Evolutionary conservation across 2,329 filamentous ascomycete genomes (phyloP).

Genomic region (Gliomastix tumulicola): DNA sequence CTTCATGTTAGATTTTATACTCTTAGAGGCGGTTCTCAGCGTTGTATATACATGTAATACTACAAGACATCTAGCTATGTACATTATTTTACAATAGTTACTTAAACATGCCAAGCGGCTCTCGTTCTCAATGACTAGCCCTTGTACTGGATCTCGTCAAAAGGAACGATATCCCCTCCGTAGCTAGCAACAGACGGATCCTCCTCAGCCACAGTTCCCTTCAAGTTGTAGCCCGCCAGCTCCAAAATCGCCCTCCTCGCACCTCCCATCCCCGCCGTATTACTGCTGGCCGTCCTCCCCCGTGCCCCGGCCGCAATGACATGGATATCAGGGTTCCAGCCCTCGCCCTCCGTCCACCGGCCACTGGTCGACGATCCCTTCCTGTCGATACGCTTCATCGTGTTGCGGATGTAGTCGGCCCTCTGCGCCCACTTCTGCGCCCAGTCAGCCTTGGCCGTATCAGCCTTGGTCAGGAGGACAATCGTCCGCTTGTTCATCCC

Average conservation of each 20-base stretch:
- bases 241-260: conserved; percentile 30
- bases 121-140: no score
- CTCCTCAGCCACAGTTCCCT: conserved; percentile 21
- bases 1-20: no score
- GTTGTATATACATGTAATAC: no score
- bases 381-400: conserved; percentile 20
- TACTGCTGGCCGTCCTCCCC: conserved; percentile 3
- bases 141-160: conserved; percentile 30
- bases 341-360: conserved; percentile 17
- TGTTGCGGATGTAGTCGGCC: conserved; percentile 15
- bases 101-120: no score
- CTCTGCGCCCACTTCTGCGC: conserved; percentile 14
- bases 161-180: conserved; percentile 25
- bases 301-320: conserved; percentile 29
- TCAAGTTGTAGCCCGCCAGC: conserved; percentile 25
- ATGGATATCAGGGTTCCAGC: conserved; percentile 21
- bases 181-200: conserved; percentile 26
- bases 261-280: conserved; percentile 20
- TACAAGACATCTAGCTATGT: no score
- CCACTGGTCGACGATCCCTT: no score
- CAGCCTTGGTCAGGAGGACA: conserved; percentile 50
- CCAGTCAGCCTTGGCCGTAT: conserved; percentile 33
- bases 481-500: conserved; percentile 34
- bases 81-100: no score
- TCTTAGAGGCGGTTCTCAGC: no score